Evolutionary conservation across 257 asterid species (phyloP).

Genomic region (Plantago major): DNA sequence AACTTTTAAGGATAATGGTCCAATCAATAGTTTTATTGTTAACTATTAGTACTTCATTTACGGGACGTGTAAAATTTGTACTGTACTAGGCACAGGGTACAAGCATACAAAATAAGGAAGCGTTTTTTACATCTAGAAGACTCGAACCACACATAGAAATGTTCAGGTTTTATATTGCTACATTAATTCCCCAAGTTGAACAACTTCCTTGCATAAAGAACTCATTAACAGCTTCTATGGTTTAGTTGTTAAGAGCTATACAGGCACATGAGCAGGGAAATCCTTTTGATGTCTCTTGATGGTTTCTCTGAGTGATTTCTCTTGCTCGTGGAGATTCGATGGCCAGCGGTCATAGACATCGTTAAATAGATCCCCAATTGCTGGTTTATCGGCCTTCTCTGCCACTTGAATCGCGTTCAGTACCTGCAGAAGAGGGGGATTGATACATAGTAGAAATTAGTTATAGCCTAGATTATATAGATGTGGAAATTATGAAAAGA

Average conservation of each 20-base stretch:
- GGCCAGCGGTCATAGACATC: slow-evolving; percentile 69
- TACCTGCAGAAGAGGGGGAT: slow-evolving; percentile 30
- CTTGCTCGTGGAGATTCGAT: slow-evolving; percentile 62
- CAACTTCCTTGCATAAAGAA: no score
- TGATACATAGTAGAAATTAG: background rate
- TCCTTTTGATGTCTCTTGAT: slow-evolving; percentile 55
- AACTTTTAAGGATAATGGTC: no score
- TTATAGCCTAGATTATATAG: background rate
- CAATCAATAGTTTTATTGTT: no score
- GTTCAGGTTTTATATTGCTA: no score
- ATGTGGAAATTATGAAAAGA: background rate
- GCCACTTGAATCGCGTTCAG: slow-evolving; percentile 73
- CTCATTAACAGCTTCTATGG: no score
- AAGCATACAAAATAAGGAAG: no score
- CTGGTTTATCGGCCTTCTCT: slow-evolving; percentile 54
- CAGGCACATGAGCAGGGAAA: slow-evolving; percentile 74
- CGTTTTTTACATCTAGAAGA: no score
- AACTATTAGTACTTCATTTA: no score
- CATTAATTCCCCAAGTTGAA: no score
- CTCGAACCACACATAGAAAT: no score
- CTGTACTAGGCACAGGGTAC: no score
- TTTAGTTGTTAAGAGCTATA: slow-evolving; percentile 21
- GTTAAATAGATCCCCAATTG: slow-evolving; percentile 45
- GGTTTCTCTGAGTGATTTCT: slow-evolving; percentile 53
- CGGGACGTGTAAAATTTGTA: no score